These are phyloP conservation scores for Aspergillus ellipticus DNA, from an alignment of 495 filamentous ascomycete species.

Conservation along the genomic window DNA sequence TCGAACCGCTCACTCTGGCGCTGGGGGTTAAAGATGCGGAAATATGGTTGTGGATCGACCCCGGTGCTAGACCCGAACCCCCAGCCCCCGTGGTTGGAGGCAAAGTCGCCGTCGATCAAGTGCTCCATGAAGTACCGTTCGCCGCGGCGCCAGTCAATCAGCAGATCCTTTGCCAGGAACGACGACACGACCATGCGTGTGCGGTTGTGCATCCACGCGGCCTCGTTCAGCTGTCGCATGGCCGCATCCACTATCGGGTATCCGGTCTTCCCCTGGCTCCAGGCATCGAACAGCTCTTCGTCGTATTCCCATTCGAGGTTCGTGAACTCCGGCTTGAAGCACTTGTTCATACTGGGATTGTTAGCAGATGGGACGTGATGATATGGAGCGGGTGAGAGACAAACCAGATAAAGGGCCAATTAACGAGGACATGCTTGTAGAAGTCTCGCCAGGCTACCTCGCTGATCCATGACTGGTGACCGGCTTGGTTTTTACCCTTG, in stretches of 20 bases:
- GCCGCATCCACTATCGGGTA: slow-evolving; percentile 88
- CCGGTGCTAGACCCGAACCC: slow-evolving; percentile 77
- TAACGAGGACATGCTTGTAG: slow-evolving; percentile 80
- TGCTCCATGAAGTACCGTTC: slow-evolving; percentile 87
- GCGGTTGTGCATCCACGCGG: slow-evolving; percentile 87
- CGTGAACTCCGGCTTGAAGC: slow-evolving; percentile 84
- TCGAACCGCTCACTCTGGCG: slow-evolving; percentile 82
- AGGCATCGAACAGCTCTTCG: slow-evolving; percentile 60
- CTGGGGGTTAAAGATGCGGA: slow-evolving; percentile 85
- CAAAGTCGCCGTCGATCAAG: slow-evolving; percentile 89
- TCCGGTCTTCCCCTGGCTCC: slow-evolving; percentile 76
- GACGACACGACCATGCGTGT: slow-evolving; percentile 85
- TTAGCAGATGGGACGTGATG: not conserved
- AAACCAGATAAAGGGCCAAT: slow-evolving; percentile 88
- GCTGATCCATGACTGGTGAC: slow-evolving; percentile 75
- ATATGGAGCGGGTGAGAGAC: slow-evolving; percentile 9
- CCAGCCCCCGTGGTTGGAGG: slow-evolving; percentile 90
- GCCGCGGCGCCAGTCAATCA: slow-evolving; percentile 88
- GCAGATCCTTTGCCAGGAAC: slow-evolving; percentile 81
- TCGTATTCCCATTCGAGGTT: slow-evolving; percentile 82
- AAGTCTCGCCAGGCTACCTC: slow-evolving; percentile 93
- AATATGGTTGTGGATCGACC: slow-evolving; percentile 90
- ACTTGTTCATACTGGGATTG: slow-evolving; percentile 75
- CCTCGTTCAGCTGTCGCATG: slow-evolving; percentile 74
- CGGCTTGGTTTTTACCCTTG: slow-evolving; percentile 60